A percentile compares a stretch with the other conserved stretches of the same genome.
phyloP scores from a whole-genome alignment of 768 basidiomycete species.

The Rhodotorula babjevae region DNA sequence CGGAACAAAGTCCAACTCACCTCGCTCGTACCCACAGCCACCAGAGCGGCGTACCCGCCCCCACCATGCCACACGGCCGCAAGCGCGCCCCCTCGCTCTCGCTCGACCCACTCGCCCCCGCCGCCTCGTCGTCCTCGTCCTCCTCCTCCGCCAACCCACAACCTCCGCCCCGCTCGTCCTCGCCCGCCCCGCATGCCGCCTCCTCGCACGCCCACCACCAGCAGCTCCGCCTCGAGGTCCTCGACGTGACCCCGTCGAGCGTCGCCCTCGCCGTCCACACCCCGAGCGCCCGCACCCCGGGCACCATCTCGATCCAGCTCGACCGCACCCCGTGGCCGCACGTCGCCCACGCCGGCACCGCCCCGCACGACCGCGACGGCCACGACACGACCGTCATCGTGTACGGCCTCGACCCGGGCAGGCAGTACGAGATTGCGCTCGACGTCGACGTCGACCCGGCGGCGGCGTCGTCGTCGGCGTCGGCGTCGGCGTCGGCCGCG shows the following conservation, averaged over 20 bases:
- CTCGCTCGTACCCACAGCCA: background rate
- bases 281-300: constrained; percentile 8
- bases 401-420: constrained; percentile 29
- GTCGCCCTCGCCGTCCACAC: constrained; percentile 36
- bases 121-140: background rate
- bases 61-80: background rate
- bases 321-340: background rate
- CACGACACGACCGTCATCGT: constrained; percentile 37
- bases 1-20: too few species aligned
- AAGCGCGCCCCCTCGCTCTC: constrained; percentile 1
- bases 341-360: background rate
- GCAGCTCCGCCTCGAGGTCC: constrained; percentile 20
- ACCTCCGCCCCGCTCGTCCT: background rate
- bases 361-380: background rate
- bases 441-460: constrained; percentile 16
- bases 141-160: background rate
- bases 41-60: background rate
- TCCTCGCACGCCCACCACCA: background rate
- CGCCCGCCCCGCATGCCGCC: background rate
- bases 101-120: background rate
- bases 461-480: too few species aligned
- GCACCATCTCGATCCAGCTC: constrained; percentile 34
- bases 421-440: constrained; percentile 35
- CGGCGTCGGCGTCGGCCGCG: too few species aligned
- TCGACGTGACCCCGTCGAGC: constrained; percentile 36